phyloP scores from a whole-genome alignment of 2,329 filamentous ascomycete species.

The Emergomyces africanus region DNA sequence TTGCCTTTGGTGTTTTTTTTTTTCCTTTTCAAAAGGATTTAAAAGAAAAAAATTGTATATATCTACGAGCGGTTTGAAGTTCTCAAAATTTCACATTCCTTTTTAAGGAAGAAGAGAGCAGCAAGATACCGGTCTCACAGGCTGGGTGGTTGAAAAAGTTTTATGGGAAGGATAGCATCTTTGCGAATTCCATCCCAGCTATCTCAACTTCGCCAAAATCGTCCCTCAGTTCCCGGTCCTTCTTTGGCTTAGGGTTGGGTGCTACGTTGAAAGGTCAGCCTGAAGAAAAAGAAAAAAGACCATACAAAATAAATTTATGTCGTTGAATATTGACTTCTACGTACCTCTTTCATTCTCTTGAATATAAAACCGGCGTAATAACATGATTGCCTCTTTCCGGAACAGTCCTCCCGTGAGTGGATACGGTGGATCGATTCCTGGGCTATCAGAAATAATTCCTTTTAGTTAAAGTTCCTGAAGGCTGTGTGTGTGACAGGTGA shows the following conservation, averaged over 20 bases:
- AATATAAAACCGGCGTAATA: constrained; percentile 89
- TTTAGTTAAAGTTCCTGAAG: constrained; percentile 4
- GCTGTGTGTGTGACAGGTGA: neutral
- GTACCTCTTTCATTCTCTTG: constrained; percentile 90
- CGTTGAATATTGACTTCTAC: neutral
- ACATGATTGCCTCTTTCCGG: constrained; percentile 81
- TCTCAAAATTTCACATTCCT: constrained; percentile 1
- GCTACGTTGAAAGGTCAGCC: constrained; percentile 28
- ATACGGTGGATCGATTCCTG: constrained; percentile 64
- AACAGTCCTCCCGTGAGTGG: constrained; percentile 78
- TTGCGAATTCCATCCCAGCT: neutral
- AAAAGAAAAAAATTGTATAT: constrained; percentile 4
- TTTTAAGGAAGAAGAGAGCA: neutral
- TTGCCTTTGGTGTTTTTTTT: neutral
- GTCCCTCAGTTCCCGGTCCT: constrained; percentile 50
- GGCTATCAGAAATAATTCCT: constrained; percentile 31
- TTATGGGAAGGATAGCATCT: neutral
- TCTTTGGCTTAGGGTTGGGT: constrained; percentile 52
- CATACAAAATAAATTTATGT: neutral
- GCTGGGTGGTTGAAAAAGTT: neutral
- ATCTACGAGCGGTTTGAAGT: neutral
- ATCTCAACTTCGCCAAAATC: constrained; percentile 28
- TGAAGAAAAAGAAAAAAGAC: neutral
- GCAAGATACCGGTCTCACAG: neutral
- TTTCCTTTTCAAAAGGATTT: neutral